Percentiles rank a stretch among this genome's conserved stretches.
phyloP scores from a whole-genome alignment of 768 basidiomycete species.

The Rhizopogon vinicolor region DNA sequence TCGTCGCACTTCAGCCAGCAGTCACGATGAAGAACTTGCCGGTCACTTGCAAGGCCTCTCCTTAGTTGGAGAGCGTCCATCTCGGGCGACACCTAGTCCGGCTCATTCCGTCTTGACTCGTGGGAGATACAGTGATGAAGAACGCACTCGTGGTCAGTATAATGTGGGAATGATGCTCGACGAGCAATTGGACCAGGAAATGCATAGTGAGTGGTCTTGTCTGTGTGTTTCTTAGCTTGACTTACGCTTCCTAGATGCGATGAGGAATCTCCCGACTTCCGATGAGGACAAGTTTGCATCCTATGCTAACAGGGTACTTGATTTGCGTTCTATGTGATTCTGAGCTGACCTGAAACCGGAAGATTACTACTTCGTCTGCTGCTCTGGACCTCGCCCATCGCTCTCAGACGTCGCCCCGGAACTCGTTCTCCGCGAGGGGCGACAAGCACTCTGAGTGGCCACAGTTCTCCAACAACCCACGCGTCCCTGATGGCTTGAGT shows the following conservation, averaged over 20 bases:
- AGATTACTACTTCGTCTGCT: conserved; percentile 86
- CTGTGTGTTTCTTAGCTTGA: conserved; percentile 4
- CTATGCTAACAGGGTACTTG: conserved; percentile 58
- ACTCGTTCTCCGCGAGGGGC: conserved; percentile 51
- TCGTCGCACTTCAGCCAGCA: conserved; percentile 83
- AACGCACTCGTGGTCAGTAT: conserved; percentile 56
- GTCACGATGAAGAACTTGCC: conserved; percentile 79
- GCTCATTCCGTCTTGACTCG: conserved; percentile 52
- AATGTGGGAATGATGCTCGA: conserved; percentile 91
- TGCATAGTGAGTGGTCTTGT: conserved; percentile 66
- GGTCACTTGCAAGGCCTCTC: conserved; percentile 71
- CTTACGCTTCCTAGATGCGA: conserved; percentile 57
- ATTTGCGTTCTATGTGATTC: not conserved
- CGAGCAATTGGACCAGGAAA: conserved; percentile 90
- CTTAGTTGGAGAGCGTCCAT: conserved; percentile 59
- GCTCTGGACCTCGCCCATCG: conserved; percentile 91
- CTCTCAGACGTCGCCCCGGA: conserved; percentile 72
- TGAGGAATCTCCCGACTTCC: conserved; percentile 81
- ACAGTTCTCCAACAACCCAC: conserved; percentile 66
- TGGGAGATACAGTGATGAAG: conserved; percentile 53
- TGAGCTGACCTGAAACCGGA: conserved; percentile 2
- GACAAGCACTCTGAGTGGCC: conserved; percentile 93
- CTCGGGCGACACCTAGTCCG: conserved; percentile 51
- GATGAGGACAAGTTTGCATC: conserved; percentile 84
- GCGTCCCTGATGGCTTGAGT: conserved; percentile 54